phyloP scores from a whole-genome alignment of 805 yeast species.

The Candida glaebosa region DNA sequence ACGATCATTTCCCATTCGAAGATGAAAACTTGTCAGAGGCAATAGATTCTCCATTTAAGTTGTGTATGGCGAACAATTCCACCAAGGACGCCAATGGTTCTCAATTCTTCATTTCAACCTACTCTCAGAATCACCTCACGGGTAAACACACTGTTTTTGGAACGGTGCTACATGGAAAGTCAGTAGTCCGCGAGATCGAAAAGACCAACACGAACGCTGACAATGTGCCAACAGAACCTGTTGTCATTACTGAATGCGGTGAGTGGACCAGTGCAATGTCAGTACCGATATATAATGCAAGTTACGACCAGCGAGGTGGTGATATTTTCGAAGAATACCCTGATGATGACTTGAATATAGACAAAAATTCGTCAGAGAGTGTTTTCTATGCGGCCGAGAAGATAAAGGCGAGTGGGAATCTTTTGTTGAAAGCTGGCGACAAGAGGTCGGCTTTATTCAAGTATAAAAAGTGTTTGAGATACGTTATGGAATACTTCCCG shows the following conservation, averaged over 20 bases:
- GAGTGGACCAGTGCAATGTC: conserved; percentile 51
- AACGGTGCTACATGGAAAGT: conserved; percentile 60
- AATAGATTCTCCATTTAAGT: conserved; percentile 44
- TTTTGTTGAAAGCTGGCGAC: conserved; percentile 52
- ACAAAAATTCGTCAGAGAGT: conserved; percentile 51
- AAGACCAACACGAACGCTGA: conserved; percentile 38
- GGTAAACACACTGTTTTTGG: conserved; percentile 83
- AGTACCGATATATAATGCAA: conserved; percentile 61
- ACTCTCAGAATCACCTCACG: conserved; percentile 66
- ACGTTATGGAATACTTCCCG: conserved; percentile 69
- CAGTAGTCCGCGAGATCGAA: conserved; percentile 66
- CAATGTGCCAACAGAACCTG: conserved; percentile 39
- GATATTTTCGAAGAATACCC: conserved; percentile 77
- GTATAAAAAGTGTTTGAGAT: conserved; percentile 63
- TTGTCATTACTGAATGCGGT: conserved; percentile 60
- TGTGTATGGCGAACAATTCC: conserved; percentile 67
- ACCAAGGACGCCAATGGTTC: conserved; percentile 48
- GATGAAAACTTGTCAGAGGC: conserved; percentile 54
- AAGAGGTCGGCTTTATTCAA: conserved; percentile 54
- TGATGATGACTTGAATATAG: conserved; percentile 61
- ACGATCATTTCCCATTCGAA: conserved; percentile 17
- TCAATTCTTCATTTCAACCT: conserved; percentile 71
- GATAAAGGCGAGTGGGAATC: conserved; percentile 67
- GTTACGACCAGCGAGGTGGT: conserved; percentile 59
- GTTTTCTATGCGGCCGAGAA: conserved; percentile 49